phyloP scores from a whole-genome alignment of 2,329 filamentous ascomycete genomes.

The Xylaria sp. region DNA sequence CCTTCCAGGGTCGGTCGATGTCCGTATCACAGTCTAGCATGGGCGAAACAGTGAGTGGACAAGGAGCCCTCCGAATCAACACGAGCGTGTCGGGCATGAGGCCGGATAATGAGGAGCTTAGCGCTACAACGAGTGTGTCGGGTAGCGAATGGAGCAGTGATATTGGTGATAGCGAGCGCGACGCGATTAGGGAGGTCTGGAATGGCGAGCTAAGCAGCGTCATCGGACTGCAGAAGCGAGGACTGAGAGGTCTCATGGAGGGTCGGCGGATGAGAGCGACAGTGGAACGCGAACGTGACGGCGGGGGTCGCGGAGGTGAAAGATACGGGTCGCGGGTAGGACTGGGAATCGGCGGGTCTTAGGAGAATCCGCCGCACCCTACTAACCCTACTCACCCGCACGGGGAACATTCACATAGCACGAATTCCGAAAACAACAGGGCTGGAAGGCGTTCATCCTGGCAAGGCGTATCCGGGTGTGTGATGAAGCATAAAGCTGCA shows the following conservation, averaged over 20 bases:
- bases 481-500: not conserved
- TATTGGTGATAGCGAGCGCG: slow-evolving; percentile 43
- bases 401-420: slow-evolving; percentile 8
- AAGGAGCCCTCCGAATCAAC: slow-evolving; percentile 52
- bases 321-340: slow-evolving; percentile 47
- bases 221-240: slow-evolving; percentile 93
- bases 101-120: slow-evolving; percentile 51
- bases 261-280: slow-evolving; percentile 69
- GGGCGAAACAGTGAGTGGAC: slow-evolving; percentile 32
- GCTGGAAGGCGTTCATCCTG: slow-evolving; percentile 15
- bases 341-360: slow-evolving; percentile 56
- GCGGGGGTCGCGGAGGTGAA: slow-evolving; percentile 33
- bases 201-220: slow-evolving; percentile 81
- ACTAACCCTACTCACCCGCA: not conserved
- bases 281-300: slow-evolving; percentile 38
- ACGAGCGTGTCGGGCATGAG: slow-evolving; percentile 55
- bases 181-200: slow-evolving; percentile 70
- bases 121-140: slow-evolving; percentile 55
- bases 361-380: slow-evolving; percentile 20
- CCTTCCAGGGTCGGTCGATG: slow-evolving; percentile 33
- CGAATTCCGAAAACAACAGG: slow-evolving; percentile 15
- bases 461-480: slow-evolving; percentile 11
- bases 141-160: slow-evolving; percentile 50
- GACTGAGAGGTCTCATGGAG: slow-evolving; percentile 91
- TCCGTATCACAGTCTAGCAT: slow-evolving; percentile 33